Percentiles rank a stretch among this genome's conserved stretches.
These are phyloP conservation scores for Chrysopogon serrulatus DNA, from an alignment of 176 grass and related monocot genomes.

Conservation along the genomic window DNA sequence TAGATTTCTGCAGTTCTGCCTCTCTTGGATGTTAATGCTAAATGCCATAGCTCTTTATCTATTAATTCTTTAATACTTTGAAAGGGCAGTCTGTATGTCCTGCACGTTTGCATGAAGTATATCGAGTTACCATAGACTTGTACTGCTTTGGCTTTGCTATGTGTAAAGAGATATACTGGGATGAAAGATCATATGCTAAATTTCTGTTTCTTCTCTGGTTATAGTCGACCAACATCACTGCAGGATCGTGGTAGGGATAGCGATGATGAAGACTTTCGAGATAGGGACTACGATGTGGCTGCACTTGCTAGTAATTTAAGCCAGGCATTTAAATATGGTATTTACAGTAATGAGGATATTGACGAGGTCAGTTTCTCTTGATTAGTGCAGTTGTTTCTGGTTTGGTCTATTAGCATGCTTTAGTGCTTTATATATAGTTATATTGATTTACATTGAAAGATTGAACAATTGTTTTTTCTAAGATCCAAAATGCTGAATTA, in stretches of 20 bases:
- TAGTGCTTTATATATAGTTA: neutral
- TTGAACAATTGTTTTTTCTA: neutral
- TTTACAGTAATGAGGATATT: constrained; percentile 78
- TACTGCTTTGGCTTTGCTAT: constrained; percentile 1
- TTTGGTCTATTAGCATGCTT: neutral
- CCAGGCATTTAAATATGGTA: constrained; percentile 88
- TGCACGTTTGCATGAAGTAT: neutral
- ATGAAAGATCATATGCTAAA: constrained; percentile 10
- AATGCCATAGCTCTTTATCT: too few relatives aligned
- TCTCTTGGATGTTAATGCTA: too few relatives aligned
- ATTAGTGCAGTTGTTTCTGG: neutral
- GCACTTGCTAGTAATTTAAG: constrained; percentile 92
- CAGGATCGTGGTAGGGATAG: constrained; percentile 93
- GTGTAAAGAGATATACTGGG: neutral
- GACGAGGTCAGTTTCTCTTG: constrained; percentile 68
- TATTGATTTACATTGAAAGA: neutral
- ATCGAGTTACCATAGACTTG: neutral
- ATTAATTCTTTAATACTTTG: too few relatives aligned
- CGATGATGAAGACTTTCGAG: constrained; percentile 95
- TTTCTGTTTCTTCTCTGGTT: constrained; percentile 22
- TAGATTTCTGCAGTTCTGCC: neutral
- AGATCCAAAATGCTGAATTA: neutral
- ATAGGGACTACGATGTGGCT: constrained; percentile 95
- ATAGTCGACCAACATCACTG: constrained; percentile 77
- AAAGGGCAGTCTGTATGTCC: too few relatives aligned